Evolutionary conservation across 2,329 filamentous ascomycete genomes (phyloP).

Genomic region (Phyllosticta ampelicida): DNA sequence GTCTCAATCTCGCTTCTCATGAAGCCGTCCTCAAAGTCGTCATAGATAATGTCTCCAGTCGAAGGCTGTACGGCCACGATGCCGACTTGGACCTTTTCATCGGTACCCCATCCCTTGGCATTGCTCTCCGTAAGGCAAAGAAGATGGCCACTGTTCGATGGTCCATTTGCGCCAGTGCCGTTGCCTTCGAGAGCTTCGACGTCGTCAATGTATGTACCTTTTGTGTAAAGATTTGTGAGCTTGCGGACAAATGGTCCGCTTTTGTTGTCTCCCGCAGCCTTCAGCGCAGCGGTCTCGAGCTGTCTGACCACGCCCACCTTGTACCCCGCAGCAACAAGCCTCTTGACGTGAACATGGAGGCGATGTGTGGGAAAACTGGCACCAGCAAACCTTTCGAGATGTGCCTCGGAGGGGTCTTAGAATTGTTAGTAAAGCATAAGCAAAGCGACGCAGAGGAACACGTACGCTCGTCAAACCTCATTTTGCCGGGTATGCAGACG

Average conservation of each 20-base stretch:
- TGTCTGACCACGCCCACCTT: slow-evolving; percentile 95
- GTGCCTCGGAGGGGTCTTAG: slow-evolving; percentile 68
- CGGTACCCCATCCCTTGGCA: slow-evolving; percentile 68
- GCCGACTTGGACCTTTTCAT: slow-evolving; percentile 87
- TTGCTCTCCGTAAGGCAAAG: slow-evolving; percentile 83
- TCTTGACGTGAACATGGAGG: slow-evolving; percentile 85
- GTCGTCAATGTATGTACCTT: slow-evolving; percentile 95
- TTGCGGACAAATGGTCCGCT: slow-evolving; percentile 88
- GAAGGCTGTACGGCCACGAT: slow-evolving; percentile 90
- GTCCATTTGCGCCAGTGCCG: slow-evolving; percentile 44
- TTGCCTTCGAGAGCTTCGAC: slow-evolving; percentile 61
- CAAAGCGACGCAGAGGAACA: slow-evolving; percentile 16
- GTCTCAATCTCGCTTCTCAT: slow-evolving; percentile 97
- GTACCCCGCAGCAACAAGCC: slow-evolving; percentile 81
- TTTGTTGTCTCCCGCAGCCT: slow-evolving; percentile 88
- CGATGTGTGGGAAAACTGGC: slow-evolving; percentile 92
- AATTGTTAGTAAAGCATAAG: slow-evolving; percentile 24
- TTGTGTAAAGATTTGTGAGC: slow-evolving; percentile 93
- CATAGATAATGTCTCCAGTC: slow-evolving; percentile 91
- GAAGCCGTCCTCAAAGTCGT: slow-evolving; percentile 93
- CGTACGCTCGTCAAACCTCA: slow-evolving; percentile 75
- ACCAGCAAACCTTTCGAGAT: slow-evolving; percentile 83
- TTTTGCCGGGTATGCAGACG: slow-evolving; percentile 91
- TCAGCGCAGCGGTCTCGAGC: slow-evolving; percentile 87
- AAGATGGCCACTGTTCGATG: slow-evolving; percentile 56